Base-by-base conservation (phyloP, 2,329 filamentous ascomycete species). In the Periconia sp. region DNA sequence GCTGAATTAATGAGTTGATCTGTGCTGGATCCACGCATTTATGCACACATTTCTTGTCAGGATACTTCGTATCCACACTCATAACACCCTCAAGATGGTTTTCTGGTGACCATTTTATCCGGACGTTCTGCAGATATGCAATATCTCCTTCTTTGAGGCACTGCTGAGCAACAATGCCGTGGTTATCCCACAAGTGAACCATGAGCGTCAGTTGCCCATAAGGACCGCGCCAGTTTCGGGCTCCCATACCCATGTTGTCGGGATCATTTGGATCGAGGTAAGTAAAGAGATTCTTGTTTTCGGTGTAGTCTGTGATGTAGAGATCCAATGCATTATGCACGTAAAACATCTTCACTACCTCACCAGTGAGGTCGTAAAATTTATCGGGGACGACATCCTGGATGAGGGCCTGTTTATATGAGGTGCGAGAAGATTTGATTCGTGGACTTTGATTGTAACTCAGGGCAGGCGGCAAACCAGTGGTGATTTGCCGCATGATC, bases 221-320 rank as follows among this genome's bases (percentile, higher is more conserved):
- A 0, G 92, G 92, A 0, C 92, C 91, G 1, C 77, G 76, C 89
- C 90, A 96, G n/a, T 74, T 69, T 40, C 71, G 73, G 18, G 69
- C 68, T 47, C 53, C 63, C 33, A 47, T 47, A 55, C 74, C 15
- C 62, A 53, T 14, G 71, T 50, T 37, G 1, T 69, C 59, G 15
- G 65, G 58, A 13, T 62, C 55, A 0, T 72, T 60, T 3, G 74
- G 74, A 33, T 76, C 66, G 14, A 66, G 63, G 53, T 84, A 85
- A 35, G 85, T 73, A 59, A 81, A 87, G 53, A 97, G 85, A 1
- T 65, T 55, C 0, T 78, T 65, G 64, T 97, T 91, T 47, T 83
- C 76, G 0, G 91, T 95, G 70, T 92, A 96, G 72, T 97, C 92
- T 0, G 90, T 89, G 17, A 96, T 76, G 77, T 92, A 92, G 0